phyloP scores from a whole-genome alignment of 495 filamentous ascomycete species.

The Neurospora tetrasperma region DNA sequence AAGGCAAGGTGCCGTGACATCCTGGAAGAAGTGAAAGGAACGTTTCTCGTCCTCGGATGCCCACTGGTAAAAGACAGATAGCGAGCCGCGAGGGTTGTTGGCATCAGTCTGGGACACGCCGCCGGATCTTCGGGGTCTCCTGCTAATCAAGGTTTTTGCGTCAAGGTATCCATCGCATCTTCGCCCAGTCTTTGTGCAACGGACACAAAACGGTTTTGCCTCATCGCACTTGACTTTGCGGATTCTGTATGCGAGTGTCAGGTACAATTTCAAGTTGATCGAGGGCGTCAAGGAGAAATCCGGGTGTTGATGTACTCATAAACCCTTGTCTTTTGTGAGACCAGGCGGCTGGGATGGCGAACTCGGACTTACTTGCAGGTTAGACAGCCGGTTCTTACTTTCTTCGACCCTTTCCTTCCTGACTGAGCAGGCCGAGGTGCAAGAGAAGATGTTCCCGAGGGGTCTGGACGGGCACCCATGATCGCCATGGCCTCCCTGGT shows the following conservation, averaged over 20 bases:
- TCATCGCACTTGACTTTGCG: conserved; percentile 38
- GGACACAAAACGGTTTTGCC: conserved; percentile 31
- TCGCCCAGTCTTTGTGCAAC: conserved; percentile 36
- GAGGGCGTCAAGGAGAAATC: background rate
- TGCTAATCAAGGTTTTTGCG: conserved; percentile 19
- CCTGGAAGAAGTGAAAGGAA: conserved; percentile 43
- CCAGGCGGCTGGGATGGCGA: background rate
- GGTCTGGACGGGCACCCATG: background rate
- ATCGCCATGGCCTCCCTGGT: background rate
- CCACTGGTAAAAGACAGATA: conserved; percentile 18
- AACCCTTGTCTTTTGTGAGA: background rate
- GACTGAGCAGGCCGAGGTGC: conserved; percentile 10
- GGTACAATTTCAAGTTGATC: background rate
- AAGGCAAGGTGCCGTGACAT: conserved; percentile 36
- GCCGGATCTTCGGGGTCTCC: conserved; percentile 17
- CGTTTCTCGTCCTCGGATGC: conserved; percentile 27
- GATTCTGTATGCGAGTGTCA: conserved; percentile 13
- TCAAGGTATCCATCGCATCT: conserved; percentile 35
- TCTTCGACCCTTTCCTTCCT: conserved; percentile 26
- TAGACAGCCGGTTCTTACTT: conserved; percentile 27
- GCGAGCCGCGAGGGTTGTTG: conserved; percentile 10
- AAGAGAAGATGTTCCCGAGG: conserved; percentile 7
- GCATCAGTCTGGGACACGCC: background rate
- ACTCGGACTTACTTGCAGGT: conserved; percentile 26
- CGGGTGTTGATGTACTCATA: background rate